Conservation (phyloP, 768 basidiomycete species). For the Suillus weaverae region DNA sequence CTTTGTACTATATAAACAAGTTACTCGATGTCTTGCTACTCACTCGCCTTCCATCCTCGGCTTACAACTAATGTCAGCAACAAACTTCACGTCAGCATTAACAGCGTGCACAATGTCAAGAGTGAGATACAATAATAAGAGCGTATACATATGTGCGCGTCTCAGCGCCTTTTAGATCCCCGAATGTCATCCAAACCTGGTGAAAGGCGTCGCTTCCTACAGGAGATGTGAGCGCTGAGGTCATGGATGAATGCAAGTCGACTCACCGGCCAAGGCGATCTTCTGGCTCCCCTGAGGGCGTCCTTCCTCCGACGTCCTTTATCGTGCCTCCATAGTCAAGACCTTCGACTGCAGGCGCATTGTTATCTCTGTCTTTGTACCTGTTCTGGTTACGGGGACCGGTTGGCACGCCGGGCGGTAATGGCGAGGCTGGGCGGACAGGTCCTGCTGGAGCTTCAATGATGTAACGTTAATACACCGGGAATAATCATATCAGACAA, state of each 20-base stretch:
- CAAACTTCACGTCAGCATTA: not conserved
- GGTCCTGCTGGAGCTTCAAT: constrained; percentile 47
- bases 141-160: constrained; percentile 31
- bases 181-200: constrained; percentile 69
- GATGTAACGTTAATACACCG: not conserved
- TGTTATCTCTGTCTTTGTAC: constrained; percentile 86
- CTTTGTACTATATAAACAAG: not conserved
- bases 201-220: constrained; percentile 72
- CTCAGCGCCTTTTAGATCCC: constrained; percentile 69
- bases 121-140: constrained; percentile 27
- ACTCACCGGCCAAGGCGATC: constrained; percentile 62
- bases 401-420: constrained; percentile 85
- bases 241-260: not conserved
- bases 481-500: not conserved
- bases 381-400: constrained; percentile 87
- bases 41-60: not conserved
- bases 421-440: constrained; percentile 77
- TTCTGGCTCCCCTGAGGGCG: constrained; percentile 66
- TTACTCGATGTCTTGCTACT: not conserved
- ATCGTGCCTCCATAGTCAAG: constrained; percentile 76
- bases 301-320: constrained; percentile 46
- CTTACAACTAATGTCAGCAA: not conserved
- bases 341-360: constrained; percentile 85
- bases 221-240: constrained; percentile 7
- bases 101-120: constrained; percentile 10